phyloP scores from a whole-genome alignment of 1,139 yeast genomes.

The Tardiomyces blankii region DNA sequence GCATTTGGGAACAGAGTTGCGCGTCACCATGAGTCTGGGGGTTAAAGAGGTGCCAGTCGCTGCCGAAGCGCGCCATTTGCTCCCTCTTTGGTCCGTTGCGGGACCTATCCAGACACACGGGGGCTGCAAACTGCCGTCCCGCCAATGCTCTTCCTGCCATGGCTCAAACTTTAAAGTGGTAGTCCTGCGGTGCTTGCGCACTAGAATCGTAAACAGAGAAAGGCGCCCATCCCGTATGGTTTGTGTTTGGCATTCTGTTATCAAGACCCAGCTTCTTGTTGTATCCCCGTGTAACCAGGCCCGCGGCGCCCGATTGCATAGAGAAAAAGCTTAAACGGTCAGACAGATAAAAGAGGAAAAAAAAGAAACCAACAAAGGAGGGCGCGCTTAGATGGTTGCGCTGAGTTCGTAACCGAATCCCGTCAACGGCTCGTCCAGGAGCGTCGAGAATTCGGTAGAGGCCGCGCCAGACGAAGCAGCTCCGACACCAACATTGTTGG shows the following conservation, averaged over 20 bases:
- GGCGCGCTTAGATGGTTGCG: not conserved
- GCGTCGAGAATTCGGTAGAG: not conserved
- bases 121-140: not conserved
- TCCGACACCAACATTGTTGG: too few species aligned
- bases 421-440: not conserved
- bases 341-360: too few species aligned
- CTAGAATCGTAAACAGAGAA: not conserved
- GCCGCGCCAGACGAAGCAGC: not conserved
- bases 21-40: not conserved
- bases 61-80: conserved; percentile 2
- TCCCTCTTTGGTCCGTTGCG: not conserved
- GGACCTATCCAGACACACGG: not conserved
- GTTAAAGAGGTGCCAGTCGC: conserved; percentile 1
- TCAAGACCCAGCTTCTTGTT: too few species aligned
- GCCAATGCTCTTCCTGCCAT: too few species aligned
- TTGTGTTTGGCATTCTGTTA: not conserved
- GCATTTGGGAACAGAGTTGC: not conserved
- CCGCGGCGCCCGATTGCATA: not conserved
- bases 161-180: not conserved
- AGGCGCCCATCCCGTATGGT: not conserved
- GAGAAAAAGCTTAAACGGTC: too few species aligned
- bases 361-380: too few species aligned
- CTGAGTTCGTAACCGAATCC: not conserved
- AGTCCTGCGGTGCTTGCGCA: not conserved
- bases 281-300: not conserved